Percentiles rank a stretch among this genome's conserved stretches.
Evolutionary conservation across 1,284 basidiomycete genomes (phyloP).

Genomic region (Erythrobasidium hasegawianum): DNA sequence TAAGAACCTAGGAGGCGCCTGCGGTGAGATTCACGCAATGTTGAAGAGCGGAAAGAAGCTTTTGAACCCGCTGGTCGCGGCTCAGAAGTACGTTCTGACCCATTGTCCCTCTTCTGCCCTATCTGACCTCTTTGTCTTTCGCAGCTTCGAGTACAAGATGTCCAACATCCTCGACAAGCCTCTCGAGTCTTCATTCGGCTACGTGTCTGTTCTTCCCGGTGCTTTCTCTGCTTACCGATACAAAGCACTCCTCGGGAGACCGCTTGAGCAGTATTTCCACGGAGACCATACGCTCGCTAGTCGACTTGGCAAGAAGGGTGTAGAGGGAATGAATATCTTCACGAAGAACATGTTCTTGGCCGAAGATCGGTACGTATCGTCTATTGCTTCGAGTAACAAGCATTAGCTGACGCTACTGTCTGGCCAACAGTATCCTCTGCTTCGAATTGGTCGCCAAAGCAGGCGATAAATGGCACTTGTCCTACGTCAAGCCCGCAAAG

Average conservation of each 20-base stretch:
- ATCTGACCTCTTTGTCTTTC: not conserved
- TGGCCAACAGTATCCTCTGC: constrained; percentile 71
- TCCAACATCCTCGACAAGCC: constrained; percentile 79
- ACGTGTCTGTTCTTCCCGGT: constrained; percentile 83
- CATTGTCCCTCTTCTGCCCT: not conserved
- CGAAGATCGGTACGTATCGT: constrained; percentile 62
- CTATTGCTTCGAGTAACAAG: no score
- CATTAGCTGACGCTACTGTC: not conserved
- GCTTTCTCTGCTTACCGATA: constrained; percentile 94
- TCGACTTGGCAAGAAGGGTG: constrained; percentile 85
- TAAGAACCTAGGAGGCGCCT: constrained; percentile 82
- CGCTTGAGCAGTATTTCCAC: constrained; percentile 96
- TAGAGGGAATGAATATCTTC: constrained; percentile 97
- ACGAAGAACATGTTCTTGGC: constrained; percentile 71
- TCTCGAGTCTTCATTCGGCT: constrained; percentile 90
- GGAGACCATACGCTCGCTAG: constrained; percentile 88
- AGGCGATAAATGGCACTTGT: constrained; percentile 45
- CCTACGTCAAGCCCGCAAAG: constrained; percentile 44
- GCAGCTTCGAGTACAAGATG: constrained; percentile 76
- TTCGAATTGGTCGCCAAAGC: constrained; percentile 94
- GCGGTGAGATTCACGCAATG: constrained; percentile 93
- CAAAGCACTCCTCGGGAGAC: constrained; percentile 83
- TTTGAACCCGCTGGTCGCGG: constrained; percentile 86
- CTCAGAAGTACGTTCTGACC: constrained; percentile 62
- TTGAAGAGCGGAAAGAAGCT: constrained; percentile 87